A percentile compares a stretch with the other conserved stretches of the same genome.
phyloP scores from a whole-genome alignment of 441 rosid genomes.

The Corymbia citriodora region DNA sequence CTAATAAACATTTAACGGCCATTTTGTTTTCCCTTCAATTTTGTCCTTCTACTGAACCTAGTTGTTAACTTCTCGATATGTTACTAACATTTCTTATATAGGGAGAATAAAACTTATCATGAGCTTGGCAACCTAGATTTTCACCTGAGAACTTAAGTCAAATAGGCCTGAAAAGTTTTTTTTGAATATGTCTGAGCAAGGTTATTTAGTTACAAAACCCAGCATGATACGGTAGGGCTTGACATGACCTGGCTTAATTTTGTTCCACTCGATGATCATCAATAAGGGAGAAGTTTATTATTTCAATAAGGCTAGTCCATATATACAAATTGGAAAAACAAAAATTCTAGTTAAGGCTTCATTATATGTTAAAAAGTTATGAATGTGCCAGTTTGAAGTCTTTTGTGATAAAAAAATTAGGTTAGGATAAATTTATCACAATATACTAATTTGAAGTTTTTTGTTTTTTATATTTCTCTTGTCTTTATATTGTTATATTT shows the following conservation, averaged over 20 bases:
- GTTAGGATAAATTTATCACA: too few relatives aligned
- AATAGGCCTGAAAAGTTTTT: not conserved
- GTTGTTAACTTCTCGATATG: not conserved
- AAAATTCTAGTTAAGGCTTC: not conserved
- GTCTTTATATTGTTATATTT: not conserved
- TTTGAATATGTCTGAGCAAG: not conserved
- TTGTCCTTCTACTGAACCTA: not conserved
- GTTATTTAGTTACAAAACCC: too few relatives aligned
- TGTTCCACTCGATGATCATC: not conserved
- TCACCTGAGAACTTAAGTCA: not conserved
- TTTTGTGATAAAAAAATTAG: too few relatives aligned
- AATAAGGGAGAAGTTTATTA: not conserved
- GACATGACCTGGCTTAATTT: accelerated
- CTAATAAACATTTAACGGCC: not conserved
- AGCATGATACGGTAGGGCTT: not conserved
- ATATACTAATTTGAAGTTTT: not conserved
- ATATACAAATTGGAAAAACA: not conserved
- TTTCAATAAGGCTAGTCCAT: not conserved
- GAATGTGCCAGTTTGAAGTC: too few relatives aligned
- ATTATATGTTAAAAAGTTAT: not conserved
- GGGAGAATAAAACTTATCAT: not conserved
- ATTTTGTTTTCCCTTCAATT: not conserved
- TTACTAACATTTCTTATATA: not conserved
- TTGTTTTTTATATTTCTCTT: too few relatives aligned
- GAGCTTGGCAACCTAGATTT: not conserved